Evolutionary conservation across 257 asterid species (phyloP).

Genomic region (Solanum bukasovii): DNA sequence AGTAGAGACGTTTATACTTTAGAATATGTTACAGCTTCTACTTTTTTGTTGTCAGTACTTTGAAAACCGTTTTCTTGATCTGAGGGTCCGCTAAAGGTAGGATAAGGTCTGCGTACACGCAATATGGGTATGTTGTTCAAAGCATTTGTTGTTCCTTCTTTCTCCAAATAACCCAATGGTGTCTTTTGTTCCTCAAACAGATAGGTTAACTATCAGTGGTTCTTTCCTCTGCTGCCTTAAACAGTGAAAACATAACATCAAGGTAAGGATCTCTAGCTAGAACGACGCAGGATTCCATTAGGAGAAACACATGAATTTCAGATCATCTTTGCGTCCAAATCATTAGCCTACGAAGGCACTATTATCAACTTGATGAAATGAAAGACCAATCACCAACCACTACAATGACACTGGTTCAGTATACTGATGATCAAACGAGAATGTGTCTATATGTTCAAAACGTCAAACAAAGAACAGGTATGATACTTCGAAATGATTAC

Average conservation of each 20-base stretch:
- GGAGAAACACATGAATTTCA: neutral
- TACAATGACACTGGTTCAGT: neutral
- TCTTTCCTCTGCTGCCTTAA: neutral
- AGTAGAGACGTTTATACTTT: neutral
- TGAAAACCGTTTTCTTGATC: neutral
- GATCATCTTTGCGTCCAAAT: neutral
- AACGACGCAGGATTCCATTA: neutral
- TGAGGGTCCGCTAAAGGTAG: neutral
- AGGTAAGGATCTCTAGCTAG: neutral
- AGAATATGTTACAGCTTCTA: neutral
- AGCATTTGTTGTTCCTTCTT: neutral
- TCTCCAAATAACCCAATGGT: neutral
- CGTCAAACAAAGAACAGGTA: neutral
- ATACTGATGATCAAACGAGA: neutral
- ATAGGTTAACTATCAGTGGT: neutral
- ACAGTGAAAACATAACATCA: neutral
- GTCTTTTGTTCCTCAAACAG: neutral
- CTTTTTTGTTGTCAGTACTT: neutral
- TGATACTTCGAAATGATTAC: neutral
- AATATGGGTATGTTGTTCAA: neutral
- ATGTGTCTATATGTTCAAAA: neutral
- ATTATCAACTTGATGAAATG: neutral
- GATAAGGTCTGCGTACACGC: neutral
- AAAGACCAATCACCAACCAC: neutral
- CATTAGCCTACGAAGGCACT: neutral